Percentiles rank a stretch among this genome's conserved stretches.
Conservation (phyloP, 2,329 filamentous ascomycete genomes). For the Pseudogymnoascus sp. region DNA sequence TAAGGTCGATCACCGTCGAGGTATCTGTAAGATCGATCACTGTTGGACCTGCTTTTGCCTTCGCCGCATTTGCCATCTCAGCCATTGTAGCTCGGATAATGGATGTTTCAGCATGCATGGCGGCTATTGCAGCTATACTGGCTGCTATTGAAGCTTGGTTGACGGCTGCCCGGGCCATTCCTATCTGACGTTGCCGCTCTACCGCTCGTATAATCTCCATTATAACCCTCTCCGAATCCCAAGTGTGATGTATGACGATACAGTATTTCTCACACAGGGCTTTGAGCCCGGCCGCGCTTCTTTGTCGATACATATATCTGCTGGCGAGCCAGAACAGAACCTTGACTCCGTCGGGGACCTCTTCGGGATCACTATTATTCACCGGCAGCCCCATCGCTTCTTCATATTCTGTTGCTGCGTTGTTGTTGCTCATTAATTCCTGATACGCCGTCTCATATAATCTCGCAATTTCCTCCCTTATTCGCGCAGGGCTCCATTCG, state of each 20-base stretch:
- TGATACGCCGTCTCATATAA: constrained; percentile 3
- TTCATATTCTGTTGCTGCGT: neutral
- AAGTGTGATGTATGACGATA: neutral
- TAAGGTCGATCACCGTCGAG: neutral
- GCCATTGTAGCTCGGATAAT: neutral
- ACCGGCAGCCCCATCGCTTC: neutral
- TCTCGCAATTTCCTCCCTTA: neutral
- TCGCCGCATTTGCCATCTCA: neutral
- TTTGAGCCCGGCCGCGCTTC: neutral
- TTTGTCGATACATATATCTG: constrained; percentile 2
- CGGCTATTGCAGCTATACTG: neutral
- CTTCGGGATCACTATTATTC: neutral
- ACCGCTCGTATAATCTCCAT: neutral
- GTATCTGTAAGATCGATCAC: neutral
- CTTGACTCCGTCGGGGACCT: neutral
- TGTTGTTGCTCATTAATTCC: neutral
- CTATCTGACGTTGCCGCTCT: neutral
- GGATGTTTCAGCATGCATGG: neutral
- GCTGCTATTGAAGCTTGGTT: neutral
- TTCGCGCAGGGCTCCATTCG: neutral
- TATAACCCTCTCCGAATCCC: neutral
- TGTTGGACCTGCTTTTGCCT: neutral
- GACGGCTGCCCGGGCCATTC: neutral
- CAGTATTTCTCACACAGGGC: neutral
- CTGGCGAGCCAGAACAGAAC: neutral